These are phyloP conservation scores for Dothiorella sarmentorum DNA, from an alignment of 2,329 filamentous ascomycete genomes.

Conservation along the genomic window DNA sequence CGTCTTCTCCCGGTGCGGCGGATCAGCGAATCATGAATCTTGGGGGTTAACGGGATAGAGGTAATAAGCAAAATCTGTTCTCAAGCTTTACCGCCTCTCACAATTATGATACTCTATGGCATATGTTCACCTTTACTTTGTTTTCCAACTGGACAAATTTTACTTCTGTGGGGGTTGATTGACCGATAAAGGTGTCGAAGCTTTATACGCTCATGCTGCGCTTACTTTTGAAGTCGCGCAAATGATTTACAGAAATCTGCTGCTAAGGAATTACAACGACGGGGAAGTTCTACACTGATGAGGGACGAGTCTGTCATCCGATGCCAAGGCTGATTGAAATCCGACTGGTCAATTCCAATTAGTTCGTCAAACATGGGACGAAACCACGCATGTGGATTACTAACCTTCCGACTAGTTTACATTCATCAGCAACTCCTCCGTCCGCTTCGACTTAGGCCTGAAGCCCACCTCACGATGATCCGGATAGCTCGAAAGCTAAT, in stretches of 20 bases:
- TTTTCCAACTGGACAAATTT: neutral
- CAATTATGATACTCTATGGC: conserved; percentile 8
- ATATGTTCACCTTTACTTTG: neutral
- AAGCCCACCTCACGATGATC: neutral
- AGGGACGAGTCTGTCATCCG: too few relatives aligned
- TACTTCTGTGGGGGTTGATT: neutral
- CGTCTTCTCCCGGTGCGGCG: conserved; percentile 3
- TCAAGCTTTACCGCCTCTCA: neutral
- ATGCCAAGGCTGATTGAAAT: too few relatives aligned
- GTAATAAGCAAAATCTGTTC: conserved; percentile 14
- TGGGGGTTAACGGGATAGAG: conserved; percentile 9
- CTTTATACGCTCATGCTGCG: too few relatives aligned
- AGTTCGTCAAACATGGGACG: too few relatives aligned
- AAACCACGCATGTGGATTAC: too few relatives aligned
- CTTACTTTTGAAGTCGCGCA: too few relatives aligned
- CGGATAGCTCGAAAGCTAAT: conserved; percentile 13
- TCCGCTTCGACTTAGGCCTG: neutral
- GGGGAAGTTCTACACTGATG: too few relatives aligned
- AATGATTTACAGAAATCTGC: too few relatives aligned
- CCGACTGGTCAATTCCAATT: too few relatives aligned
- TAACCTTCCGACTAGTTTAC: too few relatives aligned
- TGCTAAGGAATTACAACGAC: too few relatives aligned
- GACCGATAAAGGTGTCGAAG: too few relatives aligned
- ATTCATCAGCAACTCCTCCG: neutral
- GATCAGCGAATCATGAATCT: conserved; percentile 11